A percentile compares a stretch with the other conserved stretches of the same genome.
Evolutionary conservation across 345 rosid species (phyloP).

Genomic region (Carallia brachiata): DNA sequence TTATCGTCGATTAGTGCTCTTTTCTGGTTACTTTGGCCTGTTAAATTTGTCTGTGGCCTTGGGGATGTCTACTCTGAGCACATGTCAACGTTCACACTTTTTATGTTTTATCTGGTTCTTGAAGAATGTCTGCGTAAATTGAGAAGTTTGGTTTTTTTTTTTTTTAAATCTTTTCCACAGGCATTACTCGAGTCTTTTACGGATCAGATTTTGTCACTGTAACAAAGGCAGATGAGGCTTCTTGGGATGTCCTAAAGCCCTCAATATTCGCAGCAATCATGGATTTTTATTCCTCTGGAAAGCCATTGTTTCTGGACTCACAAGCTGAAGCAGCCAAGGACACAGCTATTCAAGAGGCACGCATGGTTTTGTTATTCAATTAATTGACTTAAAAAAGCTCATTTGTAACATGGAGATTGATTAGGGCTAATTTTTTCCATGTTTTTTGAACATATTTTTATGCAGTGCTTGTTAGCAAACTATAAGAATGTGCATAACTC

Average conservation of each 20-base stretch:
- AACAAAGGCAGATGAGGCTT: slow-evolving; percentile 76
- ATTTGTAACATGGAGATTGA: too few species aligned
- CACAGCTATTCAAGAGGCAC: slow-evolving; percentile 82
- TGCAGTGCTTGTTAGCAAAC: too few species aligned
- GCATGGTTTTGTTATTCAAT: background rate
- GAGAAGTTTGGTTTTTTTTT: background rate
- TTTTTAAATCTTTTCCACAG: slow-evolving; percentile 36
- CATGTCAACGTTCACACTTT: too few species aligned
- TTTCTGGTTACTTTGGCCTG: background rate
- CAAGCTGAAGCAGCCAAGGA: slow-evolving; percentile 64
- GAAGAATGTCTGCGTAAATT: background rate
- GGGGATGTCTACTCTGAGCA: too few species aligned
- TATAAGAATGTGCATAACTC: background rate
- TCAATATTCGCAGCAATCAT: slow-evolving; percentile 86
- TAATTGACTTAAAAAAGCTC: background rate
- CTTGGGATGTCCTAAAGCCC: slow-evolving; percentile 89
- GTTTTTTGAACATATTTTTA: too few species aligned
- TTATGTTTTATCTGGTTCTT: background rate
- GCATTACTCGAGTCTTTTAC: slow-evolving; percentile 74
- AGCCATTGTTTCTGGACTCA: slow-evolving; percentile 74
- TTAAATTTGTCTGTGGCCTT: background rate
- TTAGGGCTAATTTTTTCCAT: background rate
- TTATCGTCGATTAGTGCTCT: background rate
- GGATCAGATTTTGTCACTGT: slow-evolving; percentile 91
- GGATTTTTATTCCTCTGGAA: slow-evolving; percentile 94